A percentile compares a stretch with the other conserved stretches of the same genome.
phyloP scores from a whole-genome alignment of 1,284 basidiomycete species.

The Ustilago trichophora region DNA sequence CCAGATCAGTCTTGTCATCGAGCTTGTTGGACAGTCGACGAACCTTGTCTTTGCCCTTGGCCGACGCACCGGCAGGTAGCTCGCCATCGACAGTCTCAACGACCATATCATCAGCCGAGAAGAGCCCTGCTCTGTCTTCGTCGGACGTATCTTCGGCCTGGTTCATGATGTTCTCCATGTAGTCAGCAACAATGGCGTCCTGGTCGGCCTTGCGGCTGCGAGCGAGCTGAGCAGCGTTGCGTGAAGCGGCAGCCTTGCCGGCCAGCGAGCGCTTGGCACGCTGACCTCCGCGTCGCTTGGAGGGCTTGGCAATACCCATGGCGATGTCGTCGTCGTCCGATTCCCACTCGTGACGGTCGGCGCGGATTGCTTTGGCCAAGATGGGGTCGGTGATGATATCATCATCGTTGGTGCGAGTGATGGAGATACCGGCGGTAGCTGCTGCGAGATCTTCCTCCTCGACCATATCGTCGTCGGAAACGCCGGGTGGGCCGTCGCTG shows the following conservation, averaged over 20 bases:
- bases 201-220: conserved; percentile 42
- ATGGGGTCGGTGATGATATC: conserved; percentile 31
- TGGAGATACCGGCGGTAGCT: conserved; percentile 39
- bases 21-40: conserved; percentile 31
- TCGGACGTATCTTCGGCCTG: conserved; percentile 19
- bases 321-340: conserved; percentile 13
- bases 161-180: conserved; percentile 59
- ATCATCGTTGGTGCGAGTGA: conserved; percentile 18
- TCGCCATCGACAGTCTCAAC: conserved; percentile 29
- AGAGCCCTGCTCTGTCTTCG: conserved; percentile 5
- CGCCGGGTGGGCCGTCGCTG: conserved; percentile 55
- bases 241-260: conserved; percentile 16
- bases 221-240: conserved; percentile 20
- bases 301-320: conserved; percentile 11
- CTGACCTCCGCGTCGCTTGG: conserved; percentile 33
- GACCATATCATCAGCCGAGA: conserved; percentile 14
- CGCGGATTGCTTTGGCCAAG: conserved; percentile 34
- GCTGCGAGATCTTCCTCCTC: conserved; percentile 27
- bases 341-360: conserved; percentile 45
- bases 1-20: conserved; percentile 38
- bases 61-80: neutral
- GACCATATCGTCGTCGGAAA: conserved; percentile 3
- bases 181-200: conserved; percentile 61
- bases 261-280: conserved; percentile 33
- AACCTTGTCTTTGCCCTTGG: conserved; percentile 31